Evolutionary conservation across 805 yeast species (phyloP).

Genomic region (Ogataea sp.): DNA sequence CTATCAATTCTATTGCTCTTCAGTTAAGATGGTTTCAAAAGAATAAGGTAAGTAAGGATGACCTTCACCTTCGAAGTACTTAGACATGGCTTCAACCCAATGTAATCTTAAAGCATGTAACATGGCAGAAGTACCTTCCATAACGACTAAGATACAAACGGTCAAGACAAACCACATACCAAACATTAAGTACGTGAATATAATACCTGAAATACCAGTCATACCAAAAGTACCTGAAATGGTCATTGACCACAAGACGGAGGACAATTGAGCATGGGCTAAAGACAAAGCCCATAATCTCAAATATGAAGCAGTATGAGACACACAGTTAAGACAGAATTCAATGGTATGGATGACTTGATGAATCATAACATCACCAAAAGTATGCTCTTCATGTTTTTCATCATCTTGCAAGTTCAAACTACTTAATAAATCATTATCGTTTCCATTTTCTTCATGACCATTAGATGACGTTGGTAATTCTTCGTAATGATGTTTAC

Average conservation of each 20-base stretch:
- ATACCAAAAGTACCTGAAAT: slow-evolving; percentile 66
- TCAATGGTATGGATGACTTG: slow-evolving; percentile 97
- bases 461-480: slow-evolving; percentile 21
- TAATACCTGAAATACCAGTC: slow-evolving; percentile 58
- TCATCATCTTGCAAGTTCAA: slow-evolving; percentile 39
- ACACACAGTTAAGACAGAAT: slow-evolving; percentile 92
- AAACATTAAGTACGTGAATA: slow-evolving; percentile 71
- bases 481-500: slow-evolving; percentile 40
- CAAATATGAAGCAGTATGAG: slow-evolving; percentile 96
- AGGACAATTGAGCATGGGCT: slow-evolving; percentile 93
- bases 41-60: slow-evolving; percentile 83
- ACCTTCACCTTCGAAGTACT: slow-evolving; percentile 97
- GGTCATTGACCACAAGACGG: slow-evolving; percentile 97
- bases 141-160: slow-evolving; percentile 80
- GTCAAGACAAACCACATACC: slow-evolving; percentile 94
- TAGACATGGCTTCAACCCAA: slow-evolving; percentile 99
- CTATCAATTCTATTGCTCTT: neutral
- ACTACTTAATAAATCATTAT: slow-evolving; percentile 24
- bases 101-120: slow-evolving; percentile 95
- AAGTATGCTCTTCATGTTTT: slow-evolving; percentile 51
- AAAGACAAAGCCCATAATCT: slow-evolving; percentile 96
- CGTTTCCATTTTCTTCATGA: no score
- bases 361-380: slow-evolving; percentile 93
- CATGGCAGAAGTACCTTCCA: slow-evolving; percentile 99
- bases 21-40: slow-evolving; percentile 31